Evolutionary conservation across 2,329 filamentous ascomycete species (phyloP), one percentile per base, ranked within the genome.

Genomic region (Coniochaeta ligniaria): DNA sequence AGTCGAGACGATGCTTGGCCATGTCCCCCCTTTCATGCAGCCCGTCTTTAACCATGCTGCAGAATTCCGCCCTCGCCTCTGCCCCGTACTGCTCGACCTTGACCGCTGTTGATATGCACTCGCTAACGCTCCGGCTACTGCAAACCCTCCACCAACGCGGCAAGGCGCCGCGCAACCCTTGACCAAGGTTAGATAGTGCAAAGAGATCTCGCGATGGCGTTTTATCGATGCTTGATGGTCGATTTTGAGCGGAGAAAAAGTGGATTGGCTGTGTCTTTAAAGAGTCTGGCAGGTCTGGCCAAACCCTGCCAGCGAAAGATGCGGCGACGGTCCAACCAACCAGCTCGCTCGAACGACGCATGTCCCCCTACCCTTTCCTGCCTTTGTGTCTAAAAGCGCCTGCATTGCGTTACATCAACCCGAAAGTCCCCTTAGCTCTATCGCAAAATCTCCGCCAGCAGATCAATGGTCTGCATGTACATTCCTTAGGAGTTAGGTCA

Each of bases 221-320:
- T 52, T 31, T 47, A 17, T 28, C 14, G 47, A 52, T 52, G 26
- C 14, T 31, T 52, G 26, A 52, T 22, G 16, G 24, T 26, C 14
- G 14, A 31, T 52, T 17, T 17, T 31, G 47, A 31, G 47, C 47
- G 47, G 47, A 52, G 47, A 52, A 52, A 52, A 52, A 31, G 47
- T 52, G 47, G 47, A 31, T 9, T 52, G 16, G n/a, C 47, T 11
- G 17, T 22, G 24, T 31, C 47, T 22, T 31, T n/a, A 6, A 31
- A n/a, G 47, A 17, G 14, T 52, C 47, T 31, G 22, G 47, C 26
- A 26, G 38, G 17, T 41, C 38, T 41, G 38, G 16, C 12, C n/a
- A n/a, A n/a, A n/a, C n/a, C n/a, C n/a, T n/a, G n/a, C n/a, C 38
- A 52, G 47, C 47, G 47, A 52, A 31, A 52, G 47, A 52, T 52